Evolutionary conservation across 345 rosid species (phyloP).

Genomic region (Tarenaya hassleriana): DNA sequence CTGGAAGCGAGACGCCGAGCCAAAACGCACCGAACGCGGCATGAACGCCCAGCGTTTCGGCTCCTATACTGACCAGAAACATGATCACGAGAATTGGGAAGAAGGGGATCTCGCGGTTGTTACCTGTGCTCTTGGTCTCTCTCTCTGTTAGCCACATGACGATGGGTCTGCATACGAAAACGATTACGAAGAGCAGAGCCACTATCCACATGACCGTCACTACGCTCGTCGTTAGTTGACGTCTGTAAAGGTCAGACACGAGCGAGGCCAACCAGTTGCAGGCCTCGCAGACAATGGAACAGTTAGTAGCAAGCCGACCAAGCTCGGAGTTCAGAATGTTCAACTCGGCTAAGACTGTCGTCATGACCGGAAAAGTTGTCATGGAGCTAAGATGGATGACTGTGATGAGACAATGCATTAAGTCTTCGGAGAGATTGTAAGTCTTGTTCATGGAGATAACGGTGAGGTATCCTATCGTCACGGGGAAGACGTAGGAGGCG

Average conservation of each 20-base stretch:
- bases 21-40: conserved; percentile 35
- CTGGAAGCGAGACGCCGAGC: conserved; percentile 31
- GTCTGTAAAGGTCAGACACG: conserved; percentile 20
- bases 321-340: conserved; percentile 34
- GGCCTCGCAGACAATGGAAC: conserved; percentile 28
- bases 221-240: conserved; percentile 13
- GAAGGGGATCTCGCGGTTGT: conserved; percentile 25
- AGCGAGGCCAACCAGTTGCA: conserved; percentile 23
- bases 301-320: conserved; percentile 29
- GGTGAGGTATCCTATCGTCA: conserved; percentile 1
- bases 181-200: conserved; percentile 2
- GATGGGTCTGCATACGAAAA: conserved; percentile 13
- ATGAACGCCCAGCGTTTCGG: conserved; percentile 24
- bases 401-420: conserved; percentile 8
- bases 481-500: too few relatives aligned
- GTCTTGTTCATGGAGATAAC: conserved; percentile 7
- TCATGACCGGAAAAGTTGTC: conserved; percentile 32
- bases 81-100: conserved; percentile 20
- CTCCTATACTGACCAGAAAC: conserved; percentile 4
- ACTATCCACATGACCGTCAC: neutral
- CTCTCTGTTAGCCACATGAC: conserved; percentile 25
- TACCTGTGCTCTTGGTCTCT: conserved; percentile 8
- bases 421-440: conserved; percentile 1
- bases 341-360: conserved; percentile 25
- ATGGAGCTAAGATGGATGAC: conserved; percentile 23